Base-by-base conservation (phyloP, 257 asterid species). In the Echium plantagineum region DNA sequence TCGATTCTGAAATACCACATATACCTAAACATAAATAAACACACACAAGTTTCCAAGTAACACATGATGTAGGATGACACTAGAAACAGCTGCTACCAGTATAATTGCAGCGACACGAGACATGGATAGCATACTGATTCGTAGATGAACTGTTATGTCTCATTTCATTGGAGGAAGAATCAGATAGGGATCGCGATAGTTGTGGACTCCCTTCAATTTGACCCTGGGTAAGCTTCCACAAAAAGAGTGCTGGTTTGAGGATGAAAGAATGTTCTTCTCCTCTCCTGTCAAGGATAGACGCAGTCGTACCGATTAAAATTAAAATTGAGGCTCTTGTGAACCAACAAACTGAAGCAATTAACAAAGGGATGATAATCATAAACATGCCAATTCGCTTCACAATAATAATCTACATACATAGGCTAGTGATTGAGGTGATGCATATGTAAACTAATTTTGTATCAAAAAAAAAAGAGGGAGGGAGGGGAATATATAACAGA, bases 261-360 rank as follows among this genome's bases (percentile, higher is more conserved):
- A 93, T 81, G 67, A 93, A 93, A 52, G 99, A 89, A 67, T 93
- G 99, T 69, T 93, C 99, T 81, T 93, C 96, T 62, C 99, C 99
- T 80, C 85, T 89, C 95, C 99, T 93, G 94, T 63, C 68, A 75
- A 80, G 68, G 57, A 53, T 64, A 32, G 66, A 56, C 75, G 21
- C 53, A 54, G 69, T 54, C 35, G 38, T 63, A 63, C 66, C 58
- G 32, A 48, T 54, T 3, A 1, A 56, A 63, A 69, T 18, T 28
- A 54, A 59, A 35, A 1, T 20, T 35, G 15, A 42, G 49, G 49
- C 49, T 42, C 49, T 28, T 35, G 9, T 8, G 8, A 35, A 35
- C 47, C 47, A 35, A 7, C 10, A 35, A 35, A 35, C 47, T 35
- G 47, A 35, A 5, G 26, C 38, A 66, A 53, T 21, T 38, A 76